phyloP scores from a whole-genome alignment of 2,329 filamentous ascomycete genomes.

The Grosmannia serpens region DNA sequence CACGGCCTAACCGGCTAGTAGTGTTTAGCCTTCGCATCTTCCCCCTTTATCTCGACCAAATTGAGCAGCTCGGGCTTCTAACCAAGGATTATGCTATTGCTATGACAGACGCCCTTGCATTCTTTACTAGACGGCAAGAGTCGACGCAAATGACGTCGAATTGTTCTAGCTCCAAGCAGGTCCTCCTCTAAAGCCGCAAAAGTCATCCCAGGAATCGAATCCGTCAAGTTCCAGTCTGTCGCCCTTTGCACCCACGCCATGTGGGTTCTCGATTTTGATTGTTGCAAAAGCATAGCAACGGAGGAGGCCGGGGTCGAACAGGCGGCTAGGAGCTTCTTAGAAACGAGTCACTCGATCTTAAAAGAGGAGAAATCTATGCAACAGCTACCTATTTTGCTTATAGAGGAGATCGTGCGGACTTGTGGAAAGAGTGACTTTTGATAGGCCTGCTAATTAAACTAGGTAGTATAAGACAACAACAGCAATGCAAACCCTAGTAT shows the following conservation, averaged over 20 bases:
- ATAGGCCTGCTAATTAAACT: too few species aligned
- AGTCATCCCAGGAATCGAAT: background rate
- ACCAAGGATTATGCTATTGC: slow-evolving; percentile 23
- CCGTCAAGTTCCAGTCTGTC: background rate
- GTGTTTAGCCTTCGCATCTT: slow-evolving; percentile 35
- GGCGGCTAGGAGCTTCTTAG: slow-evolving; percentile 22
- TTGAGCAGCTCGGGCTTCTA: slow-evolving; percentile 29
- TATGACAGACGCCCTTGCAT: slow-evolving; percentile 38
- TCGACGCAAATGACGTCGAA: slow-evolving; percentile 43
- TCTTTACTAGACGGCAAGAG: slow-evolving; percentile 35
- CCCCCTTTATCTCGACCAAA: slow-evolving; percentile 36
- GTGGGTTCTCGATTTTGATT: slow-evolving; percentile 39
- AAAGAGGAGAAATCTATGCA: background rate
- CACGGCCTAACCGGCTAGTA: background rate
- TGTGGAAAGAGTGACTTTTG: background rate
- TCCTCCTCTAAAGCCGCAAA: background rate
- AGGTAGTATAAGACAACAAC: too few species aligned
- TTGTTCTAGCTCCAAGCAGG: slow-evolving; percentile 34
- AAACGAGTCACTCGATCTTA: background rate
- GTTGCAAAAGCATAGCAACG: slow-evolving; percentile 22
- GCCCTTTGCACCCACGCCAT: slow-evolving; percentile 22
- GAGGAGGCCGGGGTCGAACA: slow-evolving; percentile 26
- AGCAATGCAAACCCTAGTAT: too few species aligned
- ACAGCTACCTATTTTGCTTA: background rate
- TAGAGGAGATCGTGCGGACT: background rate